phyloP scores from a whole-genome alignment of 345 rosid genomes.

The Hypericum perforatum region DNA sequence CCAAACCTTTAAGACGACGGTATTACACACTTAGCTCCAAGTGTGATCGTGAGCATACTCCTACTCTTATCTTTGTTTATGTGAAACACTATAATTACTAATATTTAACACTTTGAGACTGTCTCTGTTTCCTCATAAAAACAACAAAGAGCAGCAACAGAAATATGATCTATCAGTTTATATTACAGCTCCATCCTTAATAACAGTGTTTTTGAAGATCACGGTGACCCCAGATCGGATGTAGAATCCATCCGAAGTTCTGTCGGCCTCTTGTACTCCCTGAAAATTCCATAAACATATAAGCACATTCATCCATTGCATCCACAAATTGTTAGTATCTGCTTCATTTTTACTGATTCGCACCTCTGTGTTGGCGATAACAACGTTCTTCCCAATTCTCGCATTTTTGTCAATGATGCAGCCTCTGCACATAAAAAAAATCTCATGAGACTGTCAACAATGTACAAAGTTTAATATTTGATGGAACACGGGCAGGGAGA shows the following conservation, averaged over 20 bases:
- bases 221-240: constrained; percentile 71
- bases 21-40: too few species aligned
- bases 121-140: background rate
- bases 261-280: constrained; percentile 84
- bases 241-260: constrained; percentile 75
- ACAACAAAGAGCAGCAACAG: constrained; percentile 8
- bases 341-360: background rate
- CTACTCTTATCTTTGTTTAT: too few species aligned
- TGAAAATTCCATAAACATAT: constrained; percentile 19
- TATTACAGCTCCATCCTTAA: constrained; percentile 61
- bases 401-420: constrained; percentile 97
- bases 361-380: constrained; percentile 85
- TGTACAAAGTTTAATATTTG: background rate
- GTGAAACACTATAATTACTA: too few species aligned
- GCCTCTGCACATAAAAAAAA: constrained; percentile 34
- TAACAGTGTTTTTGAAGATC: constrained; percentile 49
- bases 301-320: constrained; percentile 1
- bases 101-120: background rate
- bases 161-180: constrained; percentile 12
- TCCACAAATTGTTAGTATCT: background rate
- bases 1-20: too few species aligned
- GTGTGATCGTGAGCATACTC: too few species aligned
- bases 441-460: too few species aligned
- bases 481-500: background rate
- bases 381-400: constrained; percentile 80